Conservation (phyloP, 805 yeast genomes). For the Ogataea neopini region DNA sequence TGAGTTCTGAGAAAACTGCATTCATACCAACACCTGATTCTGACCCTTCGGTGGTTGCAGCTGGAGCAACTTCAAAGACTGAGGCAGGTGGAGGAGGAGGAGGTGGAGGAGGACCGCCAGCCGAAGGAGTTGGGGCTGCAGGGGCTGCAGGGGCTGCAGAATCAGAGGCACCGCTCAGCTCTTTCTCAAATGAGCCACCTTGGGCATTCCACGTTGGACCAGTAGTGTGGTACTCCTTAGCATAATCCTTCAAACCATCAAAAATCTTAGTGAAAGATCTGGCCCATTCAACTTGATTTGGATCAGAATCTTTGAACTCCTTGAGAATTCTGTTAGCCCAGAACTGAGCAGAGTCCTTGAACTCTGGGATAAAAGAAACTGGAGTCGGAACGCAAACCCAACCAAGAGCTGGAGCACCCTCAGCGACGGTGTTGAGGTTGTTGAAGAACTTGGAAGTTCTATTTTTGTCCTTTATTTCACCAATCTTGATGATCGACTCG, state of each 20-base stretch:
- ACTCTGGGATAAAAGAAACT: slow-evolving; percentile 72
- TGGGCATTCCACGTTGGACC: slow-evolving; percentile 80
- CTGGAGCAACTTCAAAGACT: slow-evolving; percentile 47
- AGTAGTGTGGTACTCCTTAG: slow-evolving; percentile 73
- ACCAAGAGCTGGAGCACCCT: slow-evolving; percentile 86
- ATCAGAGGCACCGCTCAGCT: slow-evolving; percentile 29
- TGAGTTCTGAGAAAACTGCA: slow-evolving; percentile 91
- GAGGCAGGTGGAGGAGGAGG: slow-evolving; percentile 85
- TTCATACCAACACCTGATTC: slow-evolving; percentile 54
- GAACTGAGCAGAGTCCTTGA: slow-evolving; percentile 88
- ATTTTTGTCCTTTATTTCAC: slow-evolving; percentile 69
- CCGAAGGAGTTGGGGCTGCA: slow-evolving; percentile 34
- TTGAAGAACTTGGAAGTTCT: slow-evolving; percentile 65
- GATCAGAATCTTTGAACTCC: slow-evolving; percentile 73
- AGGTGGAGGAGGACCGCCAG: slow-evolving; percentile 73
- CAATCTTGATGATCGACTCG: slow-evolving; percentile 55
- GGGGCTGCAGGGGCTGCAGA: slow-evolving; percentile 35
- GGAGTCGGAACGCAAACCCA: slow-evolving; percentile 87
- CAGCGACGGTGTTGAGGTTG: slow-evolving; percentile 80
- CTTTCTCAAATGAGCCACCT: slow-evolving; percentile 60
- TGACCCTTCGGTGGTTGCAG: slow-evolving; percentile 26
- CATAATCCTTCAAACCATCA: slow-evolving; percentile 69
- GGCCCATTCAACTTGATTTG: slow-evolving; percentile 80
- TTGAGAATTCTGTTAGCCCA: slow-evolving; percentile 91
- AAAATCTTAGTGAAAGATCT: slow-evolving; percentile 60